These are phyloP conservation scores for Blumeria graminis DNA, from an alignment of 2,329 filamentous ascomycete genomes.

Conservation along the genomic window DNA sequence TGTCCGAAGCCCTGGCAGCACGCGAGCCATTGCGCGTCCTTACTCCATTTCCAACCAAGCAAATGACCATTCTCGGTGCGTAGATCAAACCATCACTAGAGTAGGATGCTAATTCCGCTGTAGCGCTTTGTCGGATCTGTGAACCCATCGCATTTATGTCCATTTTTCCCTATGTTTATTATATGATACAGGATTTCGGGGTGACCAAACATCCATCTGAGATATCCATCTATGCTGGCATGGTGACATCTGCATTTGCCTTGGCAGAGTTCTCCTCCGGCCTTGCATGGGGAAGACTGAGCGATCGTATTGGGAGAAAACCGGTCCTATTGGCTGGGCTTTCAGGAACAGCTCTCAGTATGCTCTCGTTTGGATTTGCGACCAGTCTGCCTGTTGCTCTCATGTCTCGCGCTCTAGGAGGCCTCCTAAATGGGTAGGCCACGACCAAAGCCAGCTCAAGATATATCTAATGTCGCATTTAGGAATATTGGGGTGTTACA, in stretches of 20 bases:
- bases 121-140: slow-evolving; percentile 83
- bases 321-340: slow-evolving; percentile 79
- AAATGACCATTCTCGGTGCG: slow-evolving; percentile 30
- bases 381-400: slow-evolving; percentile 61
- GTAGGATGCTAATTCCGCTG: background rate
- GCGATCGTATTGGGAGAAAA: slow-evolving; percentile 79
- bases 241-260: slow-evolving; percentile 91
- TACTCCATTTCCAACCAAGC: slow-evolving; percentile 19
- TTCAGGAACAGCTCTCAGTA: slow-evolving; percentile 74
- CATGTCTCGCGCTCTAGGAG: slow-evolving; percentile 68
- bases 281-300: slow-evolving; percentile 78
- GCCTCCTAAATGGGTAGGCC: slow-evolving; percentile 69
- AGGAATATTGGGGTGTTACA: slow-evolving; percentile 89
- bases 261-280: slow-evolving; percentile 87
- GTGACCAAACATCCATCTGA: slow-evolving; percentile 55
- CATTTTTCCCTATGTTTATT: slow-evolving; percentile 95
- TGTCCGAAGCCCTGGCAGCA: slow-evolving; percentile 8
- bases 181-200: slow-evolving; percentile 83
- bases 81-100: background rate
- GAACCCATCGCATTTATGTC: slow-evolving; percentile 99
- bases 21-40: slow-evolving; percentile 14
- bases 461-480: slow-evolving; percentile 3
- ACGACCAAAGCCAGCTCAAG: slow-evolving; percentile 3
- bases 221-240: slow-evolving; percentile 79
- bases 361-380: slow-evolving; percentile 79